phyloP scores from a whole-genome alignment of 2,329 filamentous ascomycete genomes.

The Trichoderma sp. region DNA sequence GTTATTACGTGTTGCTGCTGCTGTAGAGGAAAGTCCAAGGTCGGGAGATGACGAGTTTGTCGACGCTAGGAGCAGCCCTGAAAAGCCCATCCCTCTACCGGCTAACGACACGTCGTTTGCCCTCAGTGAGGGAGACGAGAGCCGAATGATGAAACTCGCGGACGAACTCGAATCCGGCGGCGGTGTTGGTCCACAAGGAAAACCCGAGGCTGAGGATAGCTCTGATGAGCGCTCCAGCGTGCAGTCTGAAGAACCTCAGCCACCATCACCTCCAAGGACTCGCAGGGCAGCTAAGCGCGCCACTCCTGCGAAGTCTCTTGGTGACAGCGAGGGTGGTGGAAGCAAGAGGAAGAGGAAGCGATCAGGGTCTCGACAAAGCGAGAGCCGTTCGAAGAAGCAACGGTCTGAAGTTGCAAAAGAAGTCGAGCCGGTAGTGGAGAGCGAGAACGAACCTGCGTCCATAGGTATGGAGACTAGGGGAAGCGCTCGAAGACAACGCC shows the following conservation, averaged over 20 bases:
- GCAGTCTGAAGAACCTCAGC: slow-evolving; percentile 25
- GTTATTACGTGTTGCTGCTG: slow-evolving; percentile 5
- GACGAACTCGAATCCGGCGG: slow-evolving; percentile 50
- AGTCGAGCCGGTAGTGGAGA: slow-evolving; percentile 16
- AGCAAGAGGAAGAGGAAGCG: slow-evolving; percentile 36
- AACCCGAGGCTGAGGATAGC: slow-evolving; percentile 22
- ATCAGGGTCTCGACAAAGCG: slow-evolving; percentile 24
- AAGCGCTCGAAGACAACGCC: slow-evolving; percentile 25
- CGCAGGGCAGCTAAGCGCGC: slow-evolving; percentile 20
- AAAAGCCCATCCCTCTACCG: slow-evolving; percentile 25
- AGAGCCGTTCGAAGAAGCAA: slow-evolving; percentile 35
- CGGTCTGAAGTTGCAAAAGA: slow-evolving; percentile 29
- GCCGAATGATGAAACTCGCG: slow-evolving; percentile 49
- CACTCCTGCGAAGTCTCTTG: slow-evolving; percentile 20
- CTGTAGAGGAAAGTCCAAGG: slow-evolving; percentile 41
- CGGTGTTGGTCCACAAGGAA: slow-evolving; percentile 19
- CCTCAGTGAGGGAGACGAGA: slow-evolving; percentile 49
- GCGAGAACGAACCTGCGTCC: background rate
- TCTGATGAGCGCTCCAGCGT: slow-evolving; percentile 28
- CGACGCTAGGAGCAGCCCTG: slow-evolving; percentile 51
- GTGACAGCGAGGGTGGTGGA: background rate
- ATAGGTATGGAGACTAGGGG: slow-evolving; percentile 26
- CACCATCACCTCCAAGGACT: slow-evolving; percentile 24
- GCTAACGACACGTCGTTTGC: slow-evolving; percentile 40
- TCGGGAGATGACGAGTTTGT: slow-evolving; percentile 51